Conservation (phyloP, 257 asterid genomes). For the Forsythia suspensa region DNA sequence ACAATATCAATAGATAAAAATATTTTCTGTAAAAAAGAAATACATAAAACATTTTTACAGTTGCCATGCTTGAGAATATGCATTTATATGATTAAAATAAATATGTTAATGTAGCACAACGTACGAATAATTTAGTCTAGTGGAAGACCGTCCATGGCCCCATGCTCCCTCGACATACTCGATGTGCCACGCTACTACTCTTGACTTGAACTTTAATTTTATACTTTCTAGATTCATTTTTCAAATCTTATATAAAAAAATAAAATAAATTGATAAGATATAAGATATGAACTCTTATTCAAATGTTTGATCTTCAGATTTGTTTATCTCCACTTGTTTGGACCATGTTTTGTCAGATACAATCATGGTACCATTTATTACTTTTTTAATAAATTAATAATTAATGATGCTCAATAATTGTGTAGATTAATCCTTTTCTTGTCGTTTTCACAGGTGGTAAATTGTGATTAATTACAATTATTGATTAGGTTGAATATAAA, state of each 20-base stretch:
- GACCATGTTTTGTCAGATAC: background rate
- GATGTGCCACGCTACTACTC: too few relatives aligned
- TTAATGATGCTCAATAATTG: background rate
- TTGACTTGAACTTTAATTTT: background rate
- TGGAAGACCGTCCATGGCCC: too few relatives aligned
- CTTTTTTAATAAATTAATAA: background rate
- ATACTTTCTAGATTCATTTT: background rate
- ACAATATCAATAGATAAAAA: too few relatives aligned
- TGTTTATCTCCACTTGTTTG: conserved; percentile 1
- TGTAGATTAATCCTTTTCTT: background rate
- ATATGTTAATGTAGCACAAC: too few relatives aligned
- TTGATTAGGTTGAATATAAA: background rate
- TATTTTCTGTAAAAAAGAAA: too few relatives aligned
- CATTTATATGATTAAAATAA: too few relatives aligned
- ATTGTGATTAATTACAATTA: background rate
- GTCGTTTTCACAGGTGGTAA: background rate
- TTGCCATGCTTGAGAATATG: too few relatives aligned
- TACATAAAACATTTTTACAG: too few relatives aligned
- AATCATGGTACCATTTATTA: background rate
- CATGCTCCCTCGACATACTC: too few relatives aligned
- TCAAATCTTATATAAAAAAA: background rate
- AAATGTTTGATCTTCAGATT: background rate
- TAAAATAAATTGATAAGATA: background rate
- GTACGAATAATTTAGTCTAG: too few relatives aligned
- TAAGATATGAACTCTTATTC: background rate